Base-by-base conservation (phyloP, 2,329 filamentous ascomycete genomes). In the Aspergillus phoenicis region DNA sequence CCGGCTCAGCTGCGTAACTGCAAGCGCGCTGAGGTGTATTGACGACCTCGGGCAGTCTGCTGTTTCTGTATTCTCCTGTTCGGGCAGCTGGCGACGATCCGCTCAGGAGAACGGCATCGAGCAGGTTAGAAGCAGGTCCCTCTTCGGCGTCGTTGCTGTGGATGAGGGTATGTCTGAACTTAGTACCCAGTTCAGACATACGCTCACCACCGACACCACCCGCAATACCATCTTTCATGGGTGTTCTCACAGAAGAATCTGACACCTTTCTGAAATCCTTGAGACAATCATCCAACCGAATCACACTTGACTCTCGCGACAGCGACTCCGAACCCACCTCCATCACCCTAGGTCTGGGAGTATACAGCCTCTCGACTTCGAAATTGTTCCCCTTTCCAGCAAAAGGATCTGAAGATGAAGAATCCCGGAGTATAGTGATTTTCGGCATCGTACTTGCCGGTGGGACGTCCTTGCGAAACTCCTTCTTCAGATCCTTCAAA, bases 401-500 rank as follows among this genome's bases (percentile, higher is more conserved):
- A 10, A 36, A 56, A 2, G 17, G 26, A 22, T 61, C 57, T 33
- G 47, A 51, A 13, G 58, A 59, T 13, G 41, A 36, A 22, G 48
- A 45, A 2, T 39, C 48, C n/a, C 47, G 51, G 4, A 63, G 11
- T 7, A 49, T n/a, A 24, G 26, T 30, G 26, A 51, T 30, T 8
- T 41, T 59, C 17, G 62, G 65, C 62, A 64, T 52, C 8, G 54
- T 60, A 38, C 41, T 66, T 20, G 45, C 33, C 5, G 60, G 57
- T 7, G 60, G 62, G 15, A 26, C 49, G 7, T 66, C 64, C 28
- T 61, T 68, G 8, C 62, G 49, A n/a, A 64, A 58, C 26, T 73
- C 71, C 39, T 70, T 72, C 1, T 60, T 66, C 7, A 74, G 45
- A 33, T 73, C 71, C 17, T 71, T 73, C 49, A 73, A 62, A 41